A percentile compares a stretch with the other conserved stretches of the same genome.
Conservation (phyloP, 2,329 filamentous ascomycete genomes). For the Arthroderma sp. region DNA sequence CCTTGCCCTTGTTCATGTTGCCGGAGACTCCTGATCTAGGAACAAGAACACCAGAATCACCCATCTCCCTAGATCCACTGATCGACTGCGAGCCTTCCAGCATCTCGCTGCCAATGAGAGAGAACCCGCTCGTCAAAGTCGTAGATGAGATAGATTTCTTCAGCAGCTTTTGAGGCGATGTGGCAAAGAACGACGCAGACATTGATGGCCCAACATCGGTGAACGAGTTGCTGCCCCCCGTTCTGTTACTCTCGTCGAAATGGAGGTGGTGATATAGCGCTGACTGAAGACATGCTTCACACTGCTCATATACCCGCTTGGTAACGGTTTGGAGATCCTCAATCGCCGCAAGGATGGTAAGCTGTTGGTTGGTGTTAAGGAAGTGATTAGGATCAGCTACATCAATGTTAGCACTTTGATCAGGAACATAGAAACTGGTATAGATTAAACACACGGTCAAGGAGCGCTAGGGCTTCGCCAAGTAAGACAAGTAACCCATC, state of each 20-base stretch:
- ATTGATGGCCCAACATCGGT: constrained; percentile 9
- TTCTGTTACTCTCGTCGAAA: constrained; percentile 32
- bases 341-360: constrained; percentile 61
- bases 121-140: constrained; percentile 50
- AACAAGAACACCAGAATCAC: constrained; percentile 38
- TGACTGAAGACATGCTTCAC: constrained; percentile 65
- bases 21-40: constrained; percentile 16
- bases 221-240: constrained; percentile 7
- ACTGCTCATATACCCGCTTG: constrained; percentile 57
- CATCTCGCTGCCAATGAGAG: constrained; percentile 63
- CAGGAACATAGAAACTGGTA: neutral
- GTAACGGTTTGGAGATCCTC: constrained; percentile 70
- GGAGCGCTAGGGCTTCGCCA: constrained; percentile 68
- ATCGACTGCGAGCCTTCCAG: constrained; percentile 36
- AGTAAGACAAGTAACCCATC: constrained; percentile 75
- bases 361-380: constrained; percentile 61
- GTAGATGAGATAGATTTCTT: constrained; percentile 47
- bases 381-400: constrained; percentile 41
- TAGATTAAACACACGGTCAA: constrained; percentile 41
- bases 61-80: constrained; percentile 20
- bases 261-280: constrained; percentile 60
- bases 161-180: constrained; percentile 55
- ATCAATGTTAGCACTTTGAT: constrained; percentile 7
- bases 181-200: constrained; percentile 17
- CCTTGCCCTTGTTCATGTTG: constrained; percentile 8